Evolutionary conservation across 169 alveolate genomes (phyloP).

Genomic region (Babesia microti): DNA sequence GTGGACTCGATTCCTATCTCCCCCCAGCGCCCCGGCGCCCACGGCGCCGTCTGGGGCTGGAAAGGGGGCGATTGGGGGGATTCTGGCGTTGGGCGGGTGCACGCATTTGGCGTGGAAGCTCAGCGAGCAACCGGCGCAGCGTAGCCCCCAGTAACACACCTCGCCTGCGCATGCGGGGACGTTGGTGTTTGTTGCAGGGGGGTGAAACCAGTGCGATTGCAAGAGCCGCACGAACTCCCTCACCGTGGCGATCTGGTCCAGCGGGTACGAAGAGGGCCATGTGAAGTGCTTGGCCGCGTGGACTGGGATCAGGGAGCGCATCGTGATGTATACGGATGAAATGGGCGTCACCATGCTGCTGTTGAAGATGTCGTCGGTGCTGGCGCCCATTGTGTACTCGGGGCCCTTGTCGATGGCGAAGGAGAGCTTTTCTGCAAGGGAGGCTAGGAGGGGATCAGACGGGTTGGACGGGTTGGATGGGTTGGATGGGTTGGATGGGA

Average conservation of each 20-base stretch:
- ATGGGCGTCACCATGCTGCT: not conserved
- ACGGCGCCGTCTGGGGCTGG: too few relatives aligned
- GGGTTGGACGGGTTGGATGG: not conserved
- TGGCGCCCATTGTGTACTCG: not conserved
- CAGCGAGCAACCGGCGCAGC: slow-evolving; percentile 15
- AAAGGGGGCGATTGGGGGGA: too few relatives aligned
- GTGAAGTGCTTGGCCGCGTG: not conserved
- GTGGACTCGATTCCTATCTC: slow-evolving; percentile 23
- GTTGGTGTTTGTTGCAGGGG: too few relatives aligned
- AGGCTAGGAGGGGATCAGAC: not conserved
- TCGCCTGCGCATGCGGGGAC: too few relatives aligned
- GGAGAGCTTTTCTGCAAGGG: not conserved
- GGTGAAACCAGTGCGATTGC: too few relatives aligned
- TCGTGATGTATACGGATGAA: not conserved
- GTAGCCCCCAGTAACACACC: slow-evolving; percentile 29
- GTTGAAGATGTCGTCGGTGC: not conserved
- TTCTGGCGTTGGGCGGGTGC: slow-evolving; percentile 12
- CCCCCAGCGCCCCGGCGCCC: slow-evolving; percentile 23
- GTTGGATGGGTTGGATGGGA: not conserved
- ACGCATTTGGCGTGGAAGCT: slow-evolving; percentile 27
- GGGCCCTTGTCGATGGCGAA: not conserved
- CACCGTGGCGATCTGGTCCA: not conserved
- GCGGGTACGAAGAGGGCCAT: not conserved
- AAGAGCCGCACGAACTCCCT: not conserved
- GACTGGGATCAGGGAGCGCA: not conserved